These are phyloP conservation scores for Symbiodinium natans DNA, from an alignment of 73 alveolate species.

Conservation along the genomic window DNA sequence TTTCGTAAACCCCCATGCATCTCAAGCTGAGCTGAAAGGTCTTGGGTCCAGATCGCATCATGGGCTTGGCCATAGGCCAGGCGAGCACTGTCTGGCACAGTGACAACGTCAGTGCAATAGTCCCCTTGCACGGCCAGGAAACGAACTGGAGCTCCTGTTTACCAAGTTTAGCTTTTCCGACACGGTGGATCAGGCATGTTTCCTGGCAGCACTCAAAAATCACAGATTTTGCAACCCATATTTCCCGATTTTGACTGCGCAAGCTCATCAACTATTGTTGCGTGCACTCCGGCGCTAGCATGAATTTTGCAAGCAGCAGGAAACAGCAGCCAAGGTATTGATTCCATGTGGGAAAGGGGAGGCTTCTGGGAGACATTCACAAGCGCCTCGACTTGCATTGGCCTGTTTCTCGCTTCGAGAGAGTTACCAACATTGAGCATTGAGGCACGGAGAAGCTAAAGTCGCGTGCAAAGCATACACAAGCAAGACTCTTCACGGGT, in stretches of 20 bases:
- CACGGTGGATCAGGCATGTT: conserved; percentile 4
- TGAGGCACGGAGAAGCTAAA: too few relatives aligned
- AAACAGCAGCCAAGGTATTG: not conserved
- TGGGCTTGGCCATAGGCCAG: conserved; percentile 16
- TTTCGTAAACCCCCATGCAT: too few relatives aligned
- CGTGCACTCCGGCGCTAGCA: too few relatives aligned
- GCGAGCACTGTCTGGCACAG: not conserved
- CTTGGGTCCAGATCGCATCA: conserved; percentile 5
- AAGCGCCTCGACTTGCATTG: not conserved
- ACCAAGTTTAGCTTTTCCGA: not conserved
- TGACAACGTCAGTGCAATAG: too few relatives aligned
- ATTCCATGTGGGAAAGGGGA: not conserved
- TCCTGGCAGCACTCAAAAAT: not conserved
- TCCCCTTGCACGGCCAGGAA: not conserved
- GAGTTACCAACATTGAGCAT: too few relatives aligned
- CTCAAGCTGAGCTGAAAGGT: not conserved
- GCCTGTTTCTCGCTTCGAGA: too few relatives aligned
- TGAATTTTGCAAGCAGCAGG: too few relatives aligned
- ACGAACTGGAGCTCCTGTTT: not conserved
- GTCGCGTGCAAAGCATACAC: too few relatives aligned
- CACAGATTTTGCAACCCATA: not conserved
- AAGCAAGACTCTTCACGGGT: too few relatives aligned
- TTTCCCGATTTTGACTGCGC: too few relatives aligned
- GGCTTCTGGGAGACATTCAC: not conserved
- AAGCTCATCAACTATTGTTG: too few relatives aligned